phyloP scores from a whole-genome alignment of 371 early-diverging fungal genomes.

The Batrachochytrium dendrobatidis region DNA sequence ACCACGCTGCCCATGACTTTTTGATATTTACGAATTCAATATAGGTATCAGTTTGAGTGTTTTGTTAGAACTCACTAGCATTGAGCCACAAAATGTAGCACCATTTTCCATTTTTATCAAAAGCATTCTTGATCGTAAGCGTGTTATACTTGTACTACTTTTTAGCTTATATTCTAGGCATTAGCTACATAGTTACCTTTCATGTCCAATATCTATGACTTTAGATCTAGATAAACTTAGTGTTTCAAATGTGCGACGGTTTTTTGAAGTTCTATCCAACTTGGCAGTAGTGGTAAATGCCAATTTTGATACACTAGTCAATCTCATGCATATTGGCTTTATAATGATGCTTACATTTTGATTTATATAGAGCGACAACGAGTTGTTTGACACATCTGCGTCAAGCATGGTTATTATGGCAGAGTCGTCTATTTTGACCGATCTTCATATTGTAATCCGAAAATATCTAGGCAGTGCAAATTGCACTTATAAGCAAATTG shows the following conservation, averaged over 20 bases:
- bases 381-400: conserved; percentile 1
- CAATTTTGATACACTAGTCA: too few species aligned
- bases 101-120: conserved; percentile 19
- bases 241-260: conserved; percentile 11
- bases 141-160: too few species aligned
- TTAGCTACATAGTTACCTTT: not conserved
- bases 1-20: too few species aligned
- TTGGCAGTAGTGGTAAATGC: conserved; percentile 13
- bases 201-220: not conserved
- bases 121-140: conserved; percentile 7
- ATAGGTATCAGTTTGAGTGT: conserved; percentile 10
- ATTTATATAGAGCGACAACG: not conserved
- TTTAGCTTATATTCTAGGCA: too few species aligned
- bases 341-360: not conserved
- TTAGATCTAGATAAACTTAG: conserved; percentile 15
- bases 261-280: conserved; percentile 20
- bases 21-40: too few species aligned
- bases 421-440: conserved; percentile 13
- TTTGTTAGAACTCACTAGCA: conserved; percentile 9
- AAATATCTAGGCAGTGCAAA: conserved; percentile 16
- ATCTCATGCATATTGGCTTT: not conserved
- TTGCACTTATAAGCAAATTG: conserved; percentile 20
- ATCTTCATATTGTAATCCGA: conserved; percentile 17
- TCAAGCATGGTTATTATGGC: conserved; percentile 8
- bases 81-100: conserved; percentile 5